Evolutionary conservation across 2,329 filamentous ascomycete species (phyloP).

Genomic region (Apiospora saccharicola): DNA sequence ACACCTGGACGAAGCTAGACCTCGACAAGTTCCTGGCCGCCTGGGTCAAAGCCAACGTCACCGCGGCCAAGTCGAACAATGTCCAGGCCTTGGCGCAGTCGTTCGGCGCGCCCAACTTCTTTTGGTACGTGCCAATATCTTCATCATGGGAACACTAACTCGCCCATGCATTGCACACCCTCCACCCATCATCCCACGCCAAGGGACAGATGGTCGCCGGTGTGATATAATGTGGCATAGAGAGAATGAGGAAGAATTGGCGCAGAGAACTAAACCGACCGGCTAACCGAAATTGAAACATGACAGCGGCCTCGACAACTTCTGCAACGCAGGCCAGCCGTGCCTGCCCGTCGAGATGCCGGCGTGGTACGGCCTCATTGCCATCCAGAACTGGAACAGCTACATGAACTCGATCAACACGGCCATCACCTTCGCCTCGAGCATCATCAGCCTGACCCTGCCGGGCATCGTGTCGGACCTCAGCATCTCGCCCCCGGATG

Average conservation of each 20-base stretch:
- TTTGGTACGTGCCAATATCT: neutral
- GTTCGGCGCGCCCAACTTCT: constrained; percentile 24
- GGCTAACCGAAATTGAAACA: neutral
- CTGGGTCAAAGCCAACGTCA: constrained; percentile 21
- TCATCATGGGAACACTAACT: neutral
- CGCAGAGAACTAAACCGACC: neutral
- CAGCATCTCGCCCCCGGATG: neutral
- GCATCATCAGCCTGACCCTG: constrained; percentile 11
- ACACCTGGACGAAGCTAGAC: constrained; percentile 18
- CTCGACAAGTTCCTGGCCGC: constrained; percentile 22
- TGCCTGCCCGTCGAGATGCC: constrained; percentile 20
- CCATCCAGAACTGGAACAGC: constrained; percentile 26
- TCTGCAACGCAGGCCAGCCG: constrained; percentile 24
- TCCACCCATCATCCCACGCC: neutral
- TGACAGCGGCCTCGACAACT: constrained; percentile 22
- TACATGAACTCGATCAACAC: constrained; percentile 25
- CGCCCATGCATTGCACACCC: neutral
- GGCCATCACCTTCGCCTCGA: constrained; percentile 21
- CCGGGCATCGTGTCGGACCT: constrained; percentile 19
- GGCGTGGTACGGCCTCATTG: constrained; percentile 22
- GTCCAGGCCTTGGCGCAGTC: constrained; percentile 22
- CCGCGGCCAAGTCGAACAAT: constrained; percentile 1
- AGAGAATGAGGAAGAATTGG: neutral
- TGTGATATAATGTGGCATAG: no score
- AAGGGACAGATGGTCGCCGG: no score